phyloP scores from a whole-genome alignment of 345 rosid genomes.

The Reutealis trisperma region DNA sequence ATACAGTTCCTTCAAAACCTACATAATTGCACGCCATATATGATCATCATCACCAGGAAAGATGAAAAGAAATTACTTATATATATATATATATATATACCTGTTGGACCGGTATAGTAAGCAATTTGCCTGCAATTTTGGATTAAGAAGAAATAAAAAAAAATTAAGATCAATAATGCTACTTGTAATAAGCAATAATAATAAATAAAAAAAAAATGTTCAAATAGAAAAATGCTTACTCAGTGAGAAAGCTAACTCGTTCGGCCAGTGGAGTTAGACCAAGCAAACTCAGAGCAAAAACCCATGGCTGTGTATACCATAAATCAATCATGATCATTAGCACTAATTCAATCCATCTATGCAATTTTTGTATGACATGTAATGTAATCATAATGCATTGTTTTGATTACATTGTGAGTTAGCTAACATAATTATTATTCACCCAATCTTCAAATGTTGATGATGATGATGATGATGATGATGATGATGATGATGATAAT shows the following conservation, averaged over 20 bases:
- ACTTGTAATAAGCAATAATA: background rate
- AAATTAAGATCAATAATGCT: background rate
- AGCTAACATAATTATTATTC: too few species aligned
- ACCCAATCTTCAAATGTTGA: background rate
- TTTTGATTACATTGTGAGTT: too few species aligned
- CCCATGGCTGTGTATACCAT: conserved; percentile 63
- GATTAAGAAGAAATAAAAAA: background rate
- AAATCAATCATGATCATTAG: background rate
- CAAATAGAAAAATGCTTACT: conserved; percentile 46
- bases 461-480: too few species aligned
- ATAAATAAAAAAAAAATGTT: background rate
- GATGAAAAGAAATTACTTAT: background rate
- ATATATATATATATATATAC: too few species aligned
- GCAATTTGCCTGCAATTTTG: conserved; percentile 72
- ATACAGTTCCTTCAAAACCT: background rate
- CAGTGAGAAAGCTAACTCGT: conserved; percentile 46
- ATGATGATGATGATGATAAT: too few species aligned
- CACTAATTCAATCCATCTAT: too few species aligned
- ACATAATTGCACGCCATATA: background rate
- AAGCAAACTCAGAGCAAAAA: conserved; percentile 29
- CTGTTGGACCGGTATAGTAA: conserved; percentile 84
- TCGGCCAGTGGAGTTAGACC: conserved; percentile 27
- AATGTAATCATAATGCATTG: too few species aligned
- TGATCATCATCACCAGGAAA: background rate
- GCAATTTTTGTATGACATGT: too few species aligned